phyloP scores from a whole-genome alignment of 805 yeast genomes.

The Candida easanensis region DNA sequence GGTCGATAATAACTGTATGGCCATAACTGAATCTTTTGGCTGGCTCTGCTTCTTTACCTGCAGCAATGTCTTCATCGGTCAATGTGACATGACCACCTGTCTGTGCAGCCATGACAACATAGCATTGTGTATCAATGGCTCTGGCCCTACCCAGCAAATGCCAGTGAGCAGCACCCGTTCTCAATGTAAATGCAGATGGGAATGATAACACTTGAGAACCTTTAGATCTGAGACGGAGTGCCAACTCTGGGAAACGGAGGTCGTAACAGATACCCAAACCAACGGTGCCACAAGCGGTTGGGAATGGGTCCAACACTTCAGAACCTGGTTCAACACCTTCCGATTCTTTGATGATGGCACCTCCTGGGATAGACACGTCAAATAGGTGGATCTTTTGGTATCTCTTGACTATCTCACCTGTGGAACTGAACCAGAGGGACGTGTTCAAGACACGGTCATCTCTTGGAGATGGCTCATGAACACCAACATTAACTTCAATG shows the following conservation, averaged over 20 bases:
- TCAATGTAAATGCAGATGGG: slow-evolving; percentile 91
- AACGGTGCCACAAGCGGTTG: slow-evolving; percentile 57
- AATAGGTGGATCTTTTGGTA: slow-evolving; percentile 89
- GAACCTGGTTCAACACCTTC: slow-evolving; percentile 80
- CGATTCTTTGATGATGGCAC: slow-evolving; percentile 72
- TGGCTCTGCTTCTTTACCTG: slow-evolving; percentile 24
- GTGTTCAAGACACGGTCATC: slow-evolving; percentile 61
- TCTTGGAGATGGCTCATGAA: slow-evolving; percentile 71
- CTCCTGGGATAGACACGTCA: slow-evolving; percentile 69
- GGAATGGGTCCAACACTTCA: slow-evolving; percentile 49
- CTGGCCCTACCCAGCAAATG: slow-evolving; percentile 72
- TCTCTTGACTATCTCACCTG: slow-evolving; percentile 62
- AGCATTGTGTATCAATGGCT: slow-evolving; percentile 86
- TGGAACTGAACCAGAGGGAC: slow-evolving; percentile 62
- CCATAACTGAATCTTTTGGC: slow-evolving; percentile 72
- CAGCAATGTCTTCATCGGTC: slow-evolving; percentile 33
- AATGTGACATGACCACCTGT: slow-evolving; percentile 56
- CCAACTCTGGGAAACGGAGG: slow-evolving; percentile 81
- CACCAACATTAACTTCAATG: slow-evolving; percentile 76
- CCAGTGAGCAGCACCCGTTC: slow-evolving; percentile 94
- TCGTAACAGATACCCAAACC: slow-evolving; percentile 85
- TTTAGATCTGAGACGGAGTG: slow-evolving; percentile 54
- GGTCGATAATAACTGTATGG: slow-evolving; percentile 81
- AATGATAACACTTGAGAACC: slow-evolving; percentile 80
- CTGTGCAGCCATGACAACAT: slow-evolving; percentile 87